Evolutionary conservation across 2,329 filamentous ascomycete genomes (phyloP), one percentile per base, ranked within the genome.

Genomic region (Diaporthe vexans): DNA sequence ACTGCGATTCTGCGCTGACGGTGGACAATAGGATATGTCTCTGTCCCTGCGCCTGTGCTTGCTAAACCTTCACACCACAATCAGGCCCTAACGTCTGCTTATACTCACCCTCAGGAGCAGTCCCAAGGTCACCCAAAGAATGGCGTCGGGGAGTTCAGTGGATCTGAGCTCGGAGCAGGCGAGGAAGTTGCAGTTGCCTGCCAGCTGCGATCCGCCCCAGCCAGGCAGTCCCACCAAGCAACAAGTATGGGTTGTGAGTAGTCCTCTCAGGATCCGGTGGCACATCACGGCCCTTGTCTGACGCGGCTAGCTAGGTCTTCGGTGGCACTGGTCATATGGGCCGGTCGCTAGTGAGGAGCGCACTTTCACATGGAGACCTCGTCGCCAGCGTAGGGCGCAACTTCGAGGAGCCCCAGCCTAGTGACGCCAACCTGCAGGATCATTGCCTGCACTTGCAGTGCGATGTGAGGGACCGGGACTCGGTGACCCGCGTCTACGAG

Each of bases 301-400:
- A 76, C 76, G 59, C 19, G 69, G 40, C 29, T 51, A 75, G 19
- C 54, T 75, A 95, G 94, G 88, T 98, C 72, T 99, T 98, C 83
- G 97, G 97, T 65, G 95, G 95, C 65, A 98, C 95, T n/a, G 97
- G 97, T 73, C 97, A 99, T 80, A 97, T 98, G 88, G 97, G 97
- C 74, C 93, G 95, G 70, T 97, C 94, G 10, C 90, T 98, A 26
- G 94, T 96, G 75, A 96, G 97, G 80, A 91, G 90, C 72, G 95
- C 94, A 21, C 88, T 98, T 29, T 88, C 91, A 21, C 93, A 95
- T 78, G 93, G 93, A 78, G 97, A 99, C 81, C 88, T 92, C 68
- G 96, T 98, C 73, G 92, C 93, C 3, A 95, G 95, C 9, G 95
- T 98, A 13, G 97, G 97, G 11, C 92, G 94, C 76, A 92, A 92